These are phyloP conservation scores for Halophytophthora batemanensis DNA, from an alignment of 352 stramenopile genomes.

Conservation along the genomic window DNA sequence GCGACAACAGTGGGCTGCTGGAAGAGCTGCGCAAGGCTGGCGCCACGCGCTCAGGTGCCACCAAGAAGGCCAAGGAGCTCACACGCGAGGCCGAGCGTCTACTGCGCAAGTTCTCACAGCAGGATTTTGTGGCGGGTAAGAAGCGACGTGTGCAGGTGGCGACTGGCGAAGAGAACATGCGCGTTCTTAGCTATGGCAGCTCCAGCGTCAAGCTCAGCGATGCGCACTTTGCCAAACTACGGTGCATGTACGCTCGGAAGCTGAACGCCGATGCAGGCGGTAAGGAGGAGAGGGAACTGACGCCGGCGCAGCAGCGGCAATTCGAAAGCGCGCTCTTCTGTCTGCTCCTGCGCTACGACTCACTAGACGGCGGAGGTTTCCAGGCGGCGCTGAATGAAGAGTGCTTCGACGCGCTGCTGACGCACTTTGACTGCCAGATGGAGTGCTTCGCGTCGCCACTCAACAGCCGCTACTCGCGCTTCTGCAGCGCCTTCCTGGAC, in stretches of 20 bases:
- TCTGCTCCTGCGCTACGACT: constrained; percentile 90
- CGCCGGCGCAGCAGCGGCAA: constrained; percentile 23
- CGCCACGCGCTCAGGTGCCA: constrained; percentile 54
- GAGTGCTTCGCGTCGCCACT: constrained; percentile 95
- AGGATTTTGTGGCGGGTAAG: constrained; percentile 34
- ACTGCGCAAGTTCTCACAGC: constrained; percentile 48
- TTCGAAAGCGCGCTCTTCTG: constrained; percentile 86
- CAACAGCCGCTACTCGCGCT: constrained; percentile 90
- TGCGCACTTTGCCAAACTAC: constrained; percentile 85
- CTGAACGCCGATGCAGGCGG: constrained; percentile 14
- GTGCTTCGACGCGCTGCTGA: constrained; percentile 90
- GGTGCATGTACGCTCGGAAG: constrained; percentile 70
- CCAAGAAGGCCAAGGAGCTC: constrained; percentile 62
- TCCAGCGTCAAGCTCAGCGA: constrained; percentile 78
- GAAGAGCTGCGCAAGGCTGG: constrained; percentile 76
- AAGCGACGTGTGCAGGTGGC: constrained; percentile 51
- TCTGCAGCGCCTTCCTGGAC: constrained; percentile 90
- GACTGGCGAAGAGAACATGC: constrained; percentile 31
- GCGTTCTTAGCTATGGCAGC: constrained; percentile 61
- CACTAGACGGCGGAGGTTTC: constrained; percentile 91
- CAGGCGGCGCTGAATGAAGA: constrained; percentile 85
- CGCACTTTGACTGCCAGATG: constrained; percentile 90
- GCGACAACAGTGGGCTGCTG: constrained; percentile 66
- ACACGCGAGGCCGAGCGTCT: constrained; percentile 50
- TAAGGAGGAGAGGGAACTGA: constrained; percentile 15